These are phyloP conservation scores for Sporisorium graminicola DNA, from an alignment of 1,284 basidiomycete species.

Conservation along the genomic window DNA sequence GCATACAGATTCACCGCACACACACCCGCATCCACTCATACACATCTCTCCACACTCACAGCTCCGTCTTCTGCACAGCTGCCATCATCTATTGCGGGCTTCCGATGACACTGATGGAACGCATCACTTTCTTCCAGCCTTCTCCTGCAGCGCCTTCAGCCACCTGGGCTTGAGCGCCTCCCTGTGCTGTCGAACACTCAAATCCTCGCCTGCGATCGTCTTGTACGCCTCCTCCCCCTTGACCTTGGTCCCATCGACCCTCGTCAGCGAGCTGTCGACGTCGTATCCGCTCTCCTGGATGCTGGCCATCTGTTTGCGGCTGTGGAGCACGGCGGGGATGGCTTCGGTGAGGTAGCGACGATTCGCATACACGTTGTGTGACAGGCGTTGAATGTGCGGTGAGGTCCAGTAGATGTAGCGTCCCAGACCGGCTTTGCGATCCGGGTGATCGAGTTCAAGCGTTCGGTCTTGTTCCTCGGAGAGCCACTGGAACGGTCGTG, in stretches of 20 bases:
- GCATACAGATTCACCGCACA: no score
- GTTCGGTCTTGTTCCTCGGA: slow-evolving; percentile 2
- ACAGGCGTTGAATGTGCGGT: slow-evolving; percentile 40
- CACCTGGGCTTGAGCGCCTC: slow-evolving; percentile 43
- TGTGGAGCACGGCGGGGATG: slow-evolving; percentile 30
- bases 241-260: slow-evolving; percentile 20
- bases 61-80: no score
- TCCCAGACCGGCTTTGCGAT: slow-evolving; percentile 36
- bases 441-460: slow-evolving; percentile 36
- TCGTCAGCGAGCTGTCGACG: slow-evolving; percentile 21
- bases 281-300: slow-evolving; percentile 24
- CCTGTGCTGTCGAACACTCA: slow-evolving; percentile 26
- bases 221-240: slow-evolving; percentile 26
- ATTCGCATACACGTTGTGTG: slow-evolving; percentile 40
- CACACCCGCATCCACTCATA: background rate
- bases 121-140: background rate
- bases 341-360: slow-evolving; percentile 36
- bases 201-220: slow-evolving; percentile 22
- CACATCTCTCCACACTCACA: background rate
- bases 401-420: slow-evolving; percentile 43
- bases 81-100: no score
- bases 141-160: slow-evolving; percentile 36
- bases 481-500: slow-evolving; percentile 30
- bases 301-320: slow-evolving; percentile 32
- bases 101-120: no score